Evolutionary conservation across 1,284 basidiomycete species (phyloP), one percentile per base, ranked within the genome.

Genomic region (Pseudozyma tsukubaensis): DNA sequence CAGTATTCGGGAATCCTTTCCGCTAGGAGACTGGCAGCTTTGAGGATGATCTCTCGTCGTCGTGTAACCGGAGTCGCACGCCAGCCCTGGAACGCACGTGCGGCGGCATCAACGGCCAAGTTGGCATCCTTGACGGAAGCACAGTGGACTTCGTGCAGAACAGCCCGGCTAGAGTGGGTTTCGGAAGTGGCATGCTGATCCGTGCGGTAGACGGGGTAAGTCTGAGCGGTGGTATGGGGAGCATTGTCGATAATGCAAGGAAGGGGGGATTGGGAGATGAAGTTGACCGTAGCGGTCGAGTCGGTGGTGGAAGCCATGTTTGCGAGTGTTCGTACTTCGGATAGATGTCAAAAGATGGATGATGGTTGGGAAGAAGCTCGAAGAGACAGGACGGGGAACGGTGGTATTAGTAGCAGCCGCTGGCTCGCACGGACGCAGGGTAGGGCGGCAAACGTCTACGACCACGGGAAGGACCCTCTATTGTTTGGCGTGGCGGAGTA

Each of bases 241-340:
- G 78, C 48, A 50, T 80, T 82, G 61, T 77, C 66, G 60, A 85
- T 50, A 54, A 80, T 72, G 60, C 78, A 78, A 9, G 84, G 84
- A 4, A 85, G 63, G 18, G 66, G 42, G 3, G 13, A 4, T 16
- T 47, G 32, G 44, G 37, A 44, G 59, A 69, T 55, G 18, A 74
- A 69, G 53, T 65, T 67, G 40, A 57, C 42, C 7, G 60, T 24
- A 5, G 47, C 19, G 47, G 57, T 48, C 36, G 34, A 48, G 35
- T 18, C 36, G 52, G 43, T 45, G 44, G 40, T 43, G 32, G 52
- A 24, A 43, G 54, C n/a, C 61, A 64, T 62, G 19, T 18, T 50
- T 39, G 55, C n/a, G n/a, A 21, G 37, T n/a, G n/a, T 21, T 13
- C 6, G 13, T 4, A 11, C 18, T 9, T 4, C 14, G 19, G 29